These are phyloP conservation scores for Sugiyamaella grinbergsii DNA, from an alignment of 1,139 yeast genomes.

Conservation along the genomic window DNA sequence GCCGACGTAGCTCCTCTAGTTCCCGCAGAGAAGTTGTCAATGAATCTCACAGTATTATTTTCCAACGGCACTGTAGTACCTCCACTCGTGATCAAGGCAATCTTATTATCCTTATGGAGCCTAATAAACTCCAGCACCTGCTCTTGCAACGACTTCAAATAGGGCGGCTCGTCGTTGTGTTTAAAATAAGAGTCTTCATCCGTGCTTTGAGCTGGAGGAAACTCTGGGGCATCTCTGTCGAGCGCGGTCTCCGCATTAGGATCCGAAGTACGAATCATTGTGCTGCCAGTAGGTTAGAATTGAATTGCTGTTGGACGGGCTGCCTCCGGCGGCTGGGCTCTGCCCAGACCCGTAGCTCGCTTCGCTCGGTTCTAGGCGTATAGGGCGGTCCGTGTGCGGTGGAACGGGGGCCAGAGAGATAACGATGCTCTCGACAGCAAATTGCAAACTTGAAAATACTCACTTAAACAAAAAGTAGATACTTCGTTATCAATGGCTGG, in stretches of 20 bases:
- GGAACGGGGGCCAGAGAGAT: too few species aligned
- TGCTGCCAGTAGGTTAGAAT: slow-evolving; percentile 2
- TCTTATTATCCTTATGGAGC: slow-evolving; percentile 46
- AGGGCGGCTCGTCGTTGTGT: slow-evolving; percentile 70
- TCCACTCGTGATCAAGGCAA: slow-evolving; percentile 91
- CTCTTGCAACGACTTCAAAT: slow-evolving; percentile 60
- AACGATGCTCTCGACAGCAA: too few species aligned
- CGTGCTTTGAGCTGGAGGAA: slow-evolving; percentile 70
- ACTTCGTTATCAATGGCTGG: too few species aligned
- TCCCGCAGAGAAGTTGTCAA: slow-evolving; percentile 96
- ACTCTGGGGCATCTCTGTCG: slow-evolving; percentile 71
- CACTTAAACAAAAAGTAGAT: too few species aligned
- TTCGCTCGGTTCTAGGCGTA: too few species aligned
- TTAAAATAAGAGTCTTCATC: slow-evolving; percentile 80
- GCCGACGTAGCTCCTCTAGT: slow-evolving; percentile 97
- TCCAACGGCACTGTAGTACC: slow-evolving; percentile 98
- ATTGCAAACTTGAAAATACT: too few species aligned
- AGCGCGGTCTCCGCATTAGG: slow-evolving; percentile 77
- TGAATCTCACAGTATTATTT: slow-evolving; percentile 92
- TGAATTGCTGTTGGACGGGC: not conserved
- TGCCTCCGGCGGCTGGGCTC: slow-evolving; percentile 7
- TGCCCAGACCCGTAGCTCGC: slow-evolving; percentile 11
- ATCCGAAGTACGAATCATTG: slow-evolving; percentile 56
- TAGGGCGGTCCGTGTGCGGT: too few species aligned
- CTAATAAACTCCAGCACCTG: slow-evolving; percentile 64